These are phyloP conservation scores for Spergularia marina DNA, from an alignment of 148 eudicot genomes.

Conservation along the genomic window DNA sequence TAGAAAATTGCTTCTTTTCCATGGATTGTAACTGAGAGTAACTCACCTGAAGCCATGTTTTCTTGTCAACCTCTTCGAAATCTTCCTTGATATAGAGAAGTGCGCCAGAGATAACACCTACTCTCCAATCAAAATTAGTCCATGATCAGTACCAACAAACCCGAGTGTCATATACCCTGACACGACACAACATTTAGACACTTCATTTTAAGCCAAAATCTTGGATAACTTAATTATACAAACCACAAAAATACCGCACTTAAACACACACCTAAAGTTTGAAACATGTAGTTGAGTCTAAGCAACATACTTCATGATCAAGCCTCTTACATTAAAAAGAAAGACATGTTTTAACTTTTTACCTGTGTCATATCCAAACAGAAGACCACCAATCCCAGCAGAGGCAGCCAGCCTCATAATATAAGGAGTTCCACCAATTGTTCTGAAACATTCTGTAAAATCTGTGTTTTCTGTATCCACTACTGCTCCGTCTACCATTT, in stretches of 20 bases:
- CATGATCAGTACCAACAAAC: neutral
- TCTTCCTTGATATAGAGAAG: constrained; percentile 28
- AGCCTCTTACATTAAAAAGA: too few relatives aligned
- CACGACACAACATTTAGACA: neutral
- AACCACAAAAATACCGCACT: neutral
- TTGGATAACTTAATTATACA: neutral
- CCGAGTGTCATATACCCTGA: too few relatives aligned
- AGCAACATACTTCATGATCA: too few relatives aligned
- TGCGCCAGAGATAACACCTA: constrained; percentile 26
- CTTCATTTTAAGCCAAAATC: neutral
- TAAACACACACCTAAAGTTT: neutral
- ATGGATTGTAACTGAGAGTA: neutral
- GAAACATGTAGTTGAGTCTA: too few relatives aligned
- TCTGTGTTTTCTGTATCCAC: neutral
- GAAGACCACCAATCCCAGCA: constrained; percentile 21
- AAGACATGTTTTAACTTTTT: neutral
- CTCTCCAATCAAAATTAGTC: neutral
- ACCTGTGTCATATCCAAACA: constrained; percentile 22
- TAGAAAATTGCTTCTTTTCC: neutral
- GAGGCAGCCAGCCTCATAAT: constrained; percentile 25
- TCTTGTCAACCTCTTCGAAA: constrained; percentile 18
- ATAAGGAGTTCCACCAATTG: constrained; percentile 18
- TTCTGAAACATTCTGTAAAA: constrained; percentile 20
- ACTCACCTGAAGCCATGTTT: constrained; percentile 26
- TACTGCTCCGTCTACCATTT: constrained; percentile 18